Evolutionary conservation across 2,329 filamentous ascomycete genomes (phyloP).

Genomic region (Dactylonectria estremocensis): DNA sequence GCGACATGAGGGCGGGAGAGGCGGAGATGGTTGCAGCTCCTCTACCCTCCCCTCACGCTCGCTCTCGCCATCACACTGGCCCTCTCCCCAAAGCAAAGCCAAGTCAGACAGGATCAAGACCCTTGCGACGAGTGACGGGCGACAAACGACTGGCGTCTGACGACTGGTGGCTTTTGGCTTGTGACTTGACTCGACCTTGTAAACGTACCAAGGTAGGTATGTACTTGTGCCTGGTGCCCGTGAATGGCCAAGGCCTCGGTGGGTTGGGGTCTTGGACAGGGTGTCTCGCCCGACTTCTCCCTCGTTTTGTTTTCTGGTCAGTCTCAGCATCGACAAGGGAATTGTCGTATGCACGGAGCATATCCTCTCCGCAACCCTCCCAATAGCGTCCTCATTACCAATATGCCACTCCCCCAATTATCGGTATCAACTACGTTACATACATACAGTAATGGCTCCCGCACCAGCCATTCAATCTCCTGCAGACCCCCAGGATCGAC

Average conservation of each 20-base stretch:
- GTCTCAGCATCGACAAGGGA: constrained; percentile 3
- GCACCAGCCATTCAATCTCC: background rate
- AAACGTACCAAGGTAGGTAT: background rate
- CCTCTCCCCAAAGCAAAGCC: background rate
- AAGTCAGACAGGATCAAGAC: background rate
- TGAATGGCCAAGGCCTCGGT: constrained; percentile 12
- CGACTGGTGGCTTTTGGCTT: background rate
- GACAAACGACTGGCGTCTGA: background rate
- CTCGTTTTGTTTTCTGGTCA: constrained; percentile 21
- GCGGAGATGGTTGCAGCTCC: constrained; percentile 6
- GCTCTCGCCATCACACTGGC: no score
- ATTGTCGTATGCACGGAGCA: constrained; percentile 1
- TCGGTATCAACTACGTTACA: no score
- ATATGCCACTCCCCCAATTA: no score
- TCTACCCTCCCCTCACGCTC: no score
- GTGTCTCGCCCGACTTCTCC: constrained; percentile 19
- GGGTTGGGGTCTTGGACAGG: constrained; percentile 6
- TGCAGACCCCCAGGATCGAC: background rate
- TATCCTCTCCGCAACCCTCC: background rate
- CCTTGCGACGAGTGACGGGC: background rate
- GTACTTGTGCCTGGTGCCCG: background rate
- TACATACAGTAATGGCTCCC: background rate
- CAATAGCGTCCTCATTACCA: no score
- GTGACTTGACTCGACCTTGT: background rate
- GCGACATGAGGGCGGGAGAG: constrained; percentile 8